These are phyloP conservation scores for Macrocystidia cucumis DNA, from an alignment of 1,284 basidiomycete species.

Conservation along the genomic window DNA sequence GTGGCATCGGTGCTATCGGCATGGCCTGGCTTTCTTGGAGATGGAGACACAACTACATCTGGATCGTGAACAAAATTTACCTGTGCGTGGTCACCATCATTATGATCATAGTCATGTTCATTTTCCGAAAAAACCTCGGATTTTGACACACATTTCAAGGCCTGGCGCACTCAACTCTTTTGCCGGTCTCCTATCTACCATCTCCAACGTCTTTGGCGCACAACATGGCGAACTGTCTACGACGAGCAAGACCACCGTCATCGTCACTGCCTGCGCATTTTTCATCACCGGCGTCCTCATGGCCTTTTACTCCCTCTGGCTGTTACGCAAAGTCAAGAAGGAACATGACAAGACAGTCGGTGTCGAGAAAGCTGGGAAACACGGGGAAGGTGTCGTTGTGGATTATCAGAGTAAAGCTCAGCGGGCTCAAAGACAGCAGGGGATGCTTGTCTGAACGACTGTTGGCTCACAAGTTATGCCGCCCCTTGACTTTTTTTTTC, in stretches of 20 bases:
- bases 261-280: constrained; percentile 32
- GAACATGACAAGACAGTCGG: constrained; percentile 37
- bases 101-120: constrained; percentile 1
- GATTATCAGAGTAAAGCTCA: constrained; percentile 20
- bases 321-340: constrained; percentile 33
- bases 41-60: constrained; percentile 57
- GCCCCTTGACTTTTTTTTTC: no score
- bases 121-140: neutral
- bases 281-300: constrained; percentile 30
- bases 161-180: constrained; percentile 46
- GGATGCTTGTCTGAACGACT: no score
- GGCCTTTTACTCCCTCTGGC: constrained; percentile 33
- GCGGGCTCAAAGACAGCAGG: constrained; percentile 12
- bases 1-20: constrained; percentile 38
- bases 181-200: constrained; percentile 45
- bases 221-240: constrained; percentile 36
- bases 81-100: constrained; percentile 27
- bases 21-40: constrained; percentile 52
- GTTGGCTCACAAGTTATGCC: no score
- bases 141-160: constrained; percentile 18
- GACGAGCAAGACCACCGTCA: constrained; percentile 34
- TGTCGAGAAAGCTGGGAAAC: constrained; percentile 32
- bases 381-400: constrained; percentile 38
- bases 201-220: constrained; percentile 39
- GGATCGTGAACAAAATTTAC: constrained; percentile 48